Conservation (phyloP, 2,329 filamentous ascomycete genomes). For the Neofusicoccum sp. region DNA sequence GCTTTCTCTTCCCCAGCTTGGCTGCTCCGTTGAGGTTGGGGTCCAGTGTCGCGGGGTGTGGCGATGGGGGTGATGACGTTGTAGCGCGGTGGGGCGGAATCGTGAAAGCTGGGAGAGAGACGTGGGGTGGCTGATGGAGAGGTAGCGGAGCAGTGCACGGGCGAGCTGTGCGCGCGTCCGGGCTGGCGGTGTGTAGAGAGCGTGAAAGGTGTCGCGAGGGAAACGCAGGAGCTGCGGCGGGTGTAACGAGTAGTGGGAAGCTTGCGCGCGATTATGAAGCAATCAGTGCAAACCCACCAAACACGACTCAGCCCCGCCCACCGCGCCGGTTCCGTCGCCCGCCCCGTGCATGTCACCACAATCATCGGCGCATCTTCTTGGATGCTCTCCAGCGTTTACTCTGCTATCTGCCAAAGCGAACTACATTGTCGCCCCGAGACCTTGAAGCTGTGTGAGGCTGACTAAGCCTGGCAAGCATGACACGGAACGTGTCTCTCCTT, state of each 20-base stretch:
- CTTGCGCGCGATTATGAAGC: slow-evolving; percentile 13
- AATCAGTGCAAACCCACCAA: slow-evolving; percentile 7
- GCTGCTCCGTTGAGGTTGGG: slow-evolving; percentile 11
- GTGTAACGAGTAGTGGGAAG: slow-evolving; percentile 13
- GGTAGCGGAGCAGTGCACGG: not conserved
- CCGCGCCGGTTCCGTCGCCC: too few relatives aligned
- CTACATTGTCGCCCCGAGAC: too few relatives aligned
- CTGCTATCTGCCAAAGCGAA: too few relatives aligned
- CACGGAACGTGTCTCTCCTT: too few relatives aligned
- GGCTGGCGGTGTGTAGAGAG: slow-evolving; percentile 1
- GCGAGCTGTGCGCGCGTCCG: slow-evolving; percentile 1
- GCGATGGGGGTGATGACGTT: slow-evolving; percentile 18
- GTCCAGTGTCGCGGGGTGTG: slow-evolving; percentile 16
- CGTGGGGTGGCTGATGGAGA: not conserved
- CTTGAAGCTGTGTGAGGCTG: too few relatives aligned
- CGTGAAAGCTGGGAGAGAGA: not conserved
- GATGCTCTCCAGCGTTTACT: too few relatives aligned
- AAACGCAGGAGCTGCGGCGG: not conserved
- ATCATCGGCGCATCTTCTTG: too few relatives aligned
- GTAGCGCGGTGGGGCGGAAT: slow-evolving; percentile 16
- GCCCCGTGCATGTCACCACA: too few relatives aligned
- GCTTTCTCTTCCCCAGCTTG: slow-evolving; percentile 46
- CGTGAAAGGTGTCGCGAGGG: not conserved
- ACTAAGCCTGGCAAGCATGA: too few relatives aligned
- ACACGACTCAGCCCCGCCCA: not conserved